Evolutionary conservation across 371 early-diverging fungal species (phyloP).

Genomic region (Funneliformis caledonium): DNA sequence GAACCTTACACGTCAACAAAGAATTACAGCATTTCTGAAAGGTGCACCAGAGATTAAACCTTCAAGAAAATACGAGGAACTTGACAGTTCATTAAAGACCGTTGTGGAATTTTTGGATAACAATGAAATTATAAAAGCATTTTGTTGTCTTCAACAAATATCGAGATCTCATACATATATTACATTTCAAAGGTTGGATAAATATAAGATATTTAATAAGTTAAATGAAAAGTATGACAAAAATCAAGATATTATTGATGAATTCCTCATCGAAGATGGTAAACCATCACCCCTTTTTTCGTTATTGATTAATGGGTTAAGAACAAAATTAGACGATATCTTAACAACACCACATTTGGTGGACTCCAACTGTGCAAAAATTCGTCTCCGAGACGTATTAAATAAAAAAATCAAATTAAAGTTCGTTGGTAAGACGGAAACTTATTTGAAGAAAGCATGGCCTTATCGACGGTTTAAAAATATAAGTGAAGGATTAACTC

Average conservation of each 20-base stretch:
- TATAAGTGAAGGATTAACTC: background rate
- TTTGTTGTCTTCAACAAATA: background rate
- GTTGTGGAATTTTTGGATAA: background rate
- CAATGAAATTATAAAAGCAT: background rate
- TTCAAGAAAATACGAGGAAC: background rate
- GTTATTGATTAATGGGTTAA: background rate
- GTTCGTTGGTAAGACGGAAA: background rate
- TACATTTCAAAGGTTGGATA: background rate
- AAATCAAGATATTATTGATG: background rate
- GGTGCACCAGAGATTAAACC: background rate
- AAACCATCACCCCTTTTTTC: background rate
- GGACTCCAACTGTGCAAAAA: background rate
- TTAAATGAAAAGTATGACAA: background rate
- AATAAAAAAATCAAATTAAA: background rate
- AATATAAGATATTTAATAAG: background rate
- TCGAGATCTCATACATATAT: background rate
- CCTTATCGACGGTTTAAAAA: background rate
- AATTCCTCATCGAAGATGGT: background rate
- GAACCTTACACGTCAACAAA: background rate
- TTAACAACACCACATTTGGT: background rate
- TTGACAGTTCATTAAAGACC: background rate
- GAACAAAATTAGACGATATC: background rate
- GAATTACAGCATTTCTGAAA: background rate
- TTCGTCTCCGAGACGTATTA: background rate
- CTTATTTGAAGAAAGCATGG: background rate